Conservation (phyloP, 805 yeast genomes). For the Candida tallmaniae region DNA sequence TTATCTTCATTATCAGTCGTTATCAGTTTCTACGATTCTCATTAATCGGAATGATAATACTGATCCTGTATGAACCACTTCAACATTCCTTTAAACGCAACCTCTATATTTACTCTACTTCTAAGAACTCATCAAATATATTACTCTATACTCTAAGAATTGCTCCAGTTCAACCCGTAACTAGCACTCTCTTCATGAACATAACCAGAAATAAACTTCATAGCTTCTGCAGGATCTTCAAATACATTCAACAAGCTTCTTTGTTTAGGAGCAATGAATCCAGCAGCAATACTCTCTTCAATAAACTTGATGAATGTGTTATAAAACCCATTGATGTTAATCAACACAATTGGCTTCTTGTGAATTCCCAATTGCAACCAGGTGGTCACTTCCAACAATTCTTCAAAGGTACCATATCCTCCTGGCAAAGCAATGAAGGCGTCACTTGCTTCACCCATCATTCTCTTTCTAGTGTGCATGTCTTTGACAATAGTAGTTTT, state of each 20-base stretch:
- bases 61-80: no score
- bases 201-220: conserved; percentile 56
- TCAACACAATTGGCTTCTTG: conserved; percentile 70
- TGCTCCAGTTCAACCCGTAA: conserved; percentile 63
- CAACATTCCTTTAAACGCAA: no score
- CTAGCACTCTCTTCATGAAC: conserved; percentile 62
- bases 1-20: no score
- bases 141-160: conserved; percentile 5
- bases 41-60: no score
- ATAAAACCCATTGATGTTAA: conserved; percentile 77
- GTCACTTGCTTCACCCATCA: conserved; percentile 84
- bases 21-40: no score
- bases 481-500: conserved; percentile 76
- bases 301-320: conserved; percentile 65
- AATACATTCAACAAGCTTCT: conserved; percentile 69
- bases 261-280: conserved; percentile 66
- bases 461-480: conserved; percentile 83
- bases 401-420: conserved; percentile 88
- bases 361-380: conserved; percentile 91
- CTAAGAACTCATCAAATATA: no score
- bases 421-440: conserved; percentile 91
- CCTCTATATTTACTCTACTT: no score
- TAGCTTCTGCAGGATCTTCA: conserved; percentile 61
- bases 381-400: conserved; percentile 82
- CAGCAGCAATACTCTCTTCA: conserved; percentile 52